These are phyloP conservation scores for Solanum chiquidenum DNA, from an alignment of 257 asterid genomes.

Conservation along the genomic window DNA sequence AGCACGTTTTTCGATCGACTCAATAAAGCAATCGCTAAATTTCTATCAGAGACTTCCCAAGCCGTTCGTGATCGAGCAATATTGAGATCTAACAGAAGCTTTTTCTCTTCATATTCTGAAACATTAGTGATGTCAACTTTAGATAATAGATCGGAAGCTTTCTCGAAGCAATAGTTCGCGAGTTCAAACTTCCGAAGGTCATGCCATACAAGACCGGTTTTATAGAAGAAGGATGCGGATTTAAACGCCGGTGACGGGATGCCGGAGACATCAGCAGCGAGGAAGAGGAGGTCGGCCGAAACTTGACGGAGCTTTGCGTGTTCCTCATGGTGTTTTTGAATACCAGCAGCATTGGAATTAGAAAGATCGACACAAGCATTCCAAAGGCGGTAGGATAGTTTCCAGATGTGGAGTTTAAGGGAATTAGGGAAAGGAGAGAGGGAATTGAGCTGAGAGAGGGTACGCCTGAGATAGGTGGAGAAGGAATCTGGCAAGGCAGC, in stretches of 20 bases:
- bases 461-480: conserved; percentile 45
- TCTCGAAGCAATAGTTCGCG: conserved; percentile 78
- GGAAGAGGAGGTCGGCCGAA: conserved; percentile 69
- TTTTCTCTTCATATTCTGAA: conserved; percentile 56
- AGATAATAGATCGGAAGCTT: conserved; percentile 78
- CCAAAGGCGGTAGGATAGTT: conserved; percentile 94
- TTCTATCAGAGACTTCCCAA: conserved; percentile 79
- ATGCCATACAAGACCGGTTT: conserved; percentile 74
- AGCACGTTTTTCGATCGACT: conserved; percentile 70
- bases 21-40: conserved; percentile 55
- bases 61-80: conserved; percentile 71
- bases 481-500: conserved; percentile 51
- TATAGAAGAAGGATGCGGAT: conserved; percentile 68
- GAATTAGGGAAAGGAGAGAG: conserved; percentile 69
- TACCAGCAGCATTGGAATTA: conserved; percentile 27
- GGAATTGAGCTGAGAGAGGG: conserved; percentile 39
- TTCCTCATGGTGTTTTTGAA: conserved; percentile 33
- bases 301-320: conserved; percentile 82
- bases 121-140: conserved; percentile 33
- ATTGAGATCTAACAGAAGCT: conserved; percentile 55
- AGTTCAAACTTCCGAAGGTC: conserved; percentile 52
- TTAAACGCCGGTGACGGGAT: conserved; percentile 76
- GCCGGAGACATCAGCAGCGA: conserved; percentile 56
- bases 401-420: conserved; percentile 61
- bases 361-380: conserved; percentile 82